phyloP scores from a whole-genome alignment of 352 stramenopile species.

The Phytophthora brassicae region DNA sequence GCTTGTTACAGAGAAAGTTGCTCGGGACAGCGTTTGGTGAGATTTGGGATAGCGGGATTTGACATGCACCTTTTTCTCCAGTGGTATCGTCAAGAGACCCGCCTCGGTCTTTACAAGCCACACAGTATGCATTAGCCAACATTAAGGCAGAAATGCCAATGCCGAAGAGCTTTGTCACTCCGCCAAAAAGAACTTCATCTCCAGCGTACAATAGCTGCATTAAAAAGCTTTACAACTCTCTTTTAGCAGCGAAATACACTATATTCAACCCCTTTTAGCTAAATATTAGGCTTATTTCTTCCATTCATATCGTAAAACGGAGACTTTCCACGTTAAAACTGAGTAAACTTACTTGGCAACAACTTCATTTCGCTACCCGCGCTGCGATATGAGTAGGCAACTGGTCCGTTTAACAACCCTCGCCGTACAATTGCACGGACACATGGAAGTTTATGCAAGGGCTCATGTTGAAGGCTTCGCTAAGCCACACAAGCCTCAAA shows the following conservation, averaged over 20 bases:
- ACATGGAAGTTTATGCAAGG: slow-evolving; percentile 23
- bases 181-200: background rate
- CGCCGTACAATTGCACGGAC: slow-evolving; percentile 26
- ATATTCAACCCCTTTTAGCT: too few species aligned
- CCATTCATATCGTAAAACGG: too few species aligned
- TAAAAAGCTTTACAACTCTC: background rate
- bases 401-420: slow-evolving; percentile 20
- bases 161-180: background rate
- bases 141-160: slow-evolving; percentile 5
- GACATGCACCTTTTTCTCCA: slow-evolving; percentile 28
- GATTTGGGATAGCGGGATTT: slow-evolving; percentile 14
- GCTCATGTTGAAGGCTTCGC: slow-evolving; percentile 22
- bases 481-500: slow-evolving; percentile 30
- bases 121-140: slow-evolving; percentile 26
- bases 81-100: slow-evolving; percentile 20
- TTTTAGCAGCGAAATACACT: background rate
- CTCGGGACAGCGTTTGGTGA: slow-evolving; percentile 22
- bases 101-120: slow-evolving; percentile 14
- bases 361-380: too few species aligned
- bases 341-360: too few species aligned
- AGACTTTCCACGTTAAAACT: too few species aligned
- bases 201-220: slow-evolving; percentile 3
- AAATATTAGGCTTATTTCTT: too few species aligned
- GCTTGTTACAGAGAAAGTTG: slow-evolving; percentile 25
- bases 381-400: too few species aligned